phyloP scores from a whole-genome alignment of 331 rosid species.

The Stylosanthes scabra region DNA sequence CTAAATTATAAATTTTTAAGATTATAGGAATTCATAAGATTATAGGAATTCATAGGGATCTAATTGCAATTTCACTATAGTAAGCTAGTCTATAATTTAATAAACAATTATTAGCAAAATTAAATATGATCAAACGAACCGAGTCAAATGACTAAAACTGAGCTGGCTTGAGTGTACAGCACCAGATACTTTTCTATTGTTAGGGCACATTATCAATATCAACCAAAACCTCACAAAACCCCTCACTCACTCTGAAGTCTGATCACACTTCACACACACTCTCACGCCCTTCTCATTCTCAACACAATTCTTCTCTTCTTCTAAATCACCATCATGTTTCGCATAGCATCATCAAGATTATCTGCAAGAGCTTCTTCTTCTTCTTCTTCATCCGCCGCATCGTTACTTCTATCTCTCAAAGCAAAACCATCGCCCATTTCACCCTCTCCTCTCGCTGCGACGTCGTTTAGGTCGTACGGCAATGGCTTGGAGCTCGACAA shows the following conservation, averaged over 20 bases:
- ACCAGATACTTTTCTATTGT: too few relatives aligned
- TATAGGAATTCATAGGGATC: too few relatives aligned
- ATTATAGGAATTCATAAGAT: too few relatives aligned
- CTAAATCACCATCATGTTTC: slow-evolving; percentile 48
- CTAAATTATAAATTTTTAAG: too few relatives aligned
- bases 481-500: slow-evolving; percentile 49
- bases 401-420: slow-evolving; percentile 29
- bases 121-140: too few relatives aligned
- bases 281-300: neutral
- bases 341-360: slow-evolving; percentile 47
- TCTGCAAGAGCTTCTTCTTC: slow-evolving; percentile 49
- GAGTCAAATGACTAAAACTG: too few relatives aligned
- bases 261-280: too few relatives aligned
- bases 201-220: neutral
- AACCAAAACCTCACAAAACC: neutral
- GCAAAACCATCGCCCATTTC: slow-evolving; percentile 42
- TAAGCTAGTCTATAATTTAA: too few relatives aligned
- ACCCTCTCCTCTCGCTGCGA: slow-evolving; percentile 21
- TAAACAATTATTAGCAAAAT: too few relatives aligned
- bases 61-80: too few relatives aligned
- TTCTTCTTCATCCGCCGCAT: slow-evolving; percentile 42
- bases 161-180: too few relatives aligned
- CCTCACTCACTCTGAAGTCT: too few relatives aligned
- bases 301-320: neutral
- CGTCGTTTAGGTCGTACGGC: slow-evolving; percentile 54